These are phyloP conservation scores for Phanerochaete sordida DNA, from an alignment of 768 basidiomycete species.

Conservation along the genomic window DNA sequence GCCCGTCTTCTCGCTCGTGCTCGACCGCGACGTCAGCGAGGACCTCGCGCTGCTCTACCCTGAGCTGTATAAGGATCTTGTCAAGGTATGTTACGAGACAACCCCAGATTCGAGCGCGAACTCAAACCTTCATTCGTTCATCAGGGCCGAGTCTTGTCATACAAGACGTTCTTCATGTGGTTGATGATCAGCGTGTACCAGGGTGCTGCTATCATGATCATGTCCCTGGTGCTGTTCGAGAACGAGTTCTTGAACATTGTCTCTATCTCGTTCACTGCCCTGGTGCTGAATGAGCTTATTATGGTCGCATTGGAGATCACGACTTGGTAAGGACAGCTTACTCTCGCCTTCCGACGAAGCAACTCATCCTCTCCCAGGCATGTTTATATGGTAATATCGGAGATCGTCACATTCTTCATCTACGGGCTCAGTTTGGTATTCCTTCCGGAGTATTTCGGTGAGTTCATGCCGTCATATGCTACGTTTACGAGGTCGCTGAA, in stretches of 20 bases:
- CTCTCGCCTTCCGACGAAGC: background rate
- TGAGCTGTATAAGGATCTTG: slow-evolving; percentile 95
- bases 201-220: slow-evolving; percentile 98
- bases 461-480: slow-evolving; percentile 23
- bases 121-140: background rate
- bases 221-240: slow-evolving; percentile 94
- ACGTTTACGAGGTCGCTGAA: slow-evolving; percentile 8
- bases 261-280: slow-evolving; percentile 94
- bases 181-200: slow-evolving; percentile 97
- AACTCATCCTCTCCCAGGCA: slow-evolving; percentile 56
- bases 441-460: slow-evolving; percentile 96
- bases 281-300: slow-evolving; percentile 95
- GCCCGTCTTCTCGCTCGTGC: slow-evolving; percentile 94
- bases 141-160: slow-evolving; percentile 89
- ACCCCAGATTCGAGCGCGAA: too few species aligned
- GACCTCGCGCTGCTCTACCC: slow-evolving; percentile 94
- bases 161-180: slow-evolving; percentile 99
- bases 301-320: slow-evolving; percentile 99
- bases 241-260: slow-evolving; percentile 98
- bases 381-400: slow-evolving; percentile 89
- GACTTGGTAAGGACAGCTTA: slow-evolving; percentile 61
- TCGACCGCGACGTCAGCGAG: slow-evolving; percentile 94
- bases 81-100: slow-evolving; percentile 63
- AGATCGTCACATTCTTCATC: slow-evolving; percentile 82
- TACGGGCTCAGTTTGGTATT: slow-evolving; percentile 92